Evolutionary conservation across 1,284 basidiomycete species (phyloP).

Genomic region (Coniophora puteana): DNA sequence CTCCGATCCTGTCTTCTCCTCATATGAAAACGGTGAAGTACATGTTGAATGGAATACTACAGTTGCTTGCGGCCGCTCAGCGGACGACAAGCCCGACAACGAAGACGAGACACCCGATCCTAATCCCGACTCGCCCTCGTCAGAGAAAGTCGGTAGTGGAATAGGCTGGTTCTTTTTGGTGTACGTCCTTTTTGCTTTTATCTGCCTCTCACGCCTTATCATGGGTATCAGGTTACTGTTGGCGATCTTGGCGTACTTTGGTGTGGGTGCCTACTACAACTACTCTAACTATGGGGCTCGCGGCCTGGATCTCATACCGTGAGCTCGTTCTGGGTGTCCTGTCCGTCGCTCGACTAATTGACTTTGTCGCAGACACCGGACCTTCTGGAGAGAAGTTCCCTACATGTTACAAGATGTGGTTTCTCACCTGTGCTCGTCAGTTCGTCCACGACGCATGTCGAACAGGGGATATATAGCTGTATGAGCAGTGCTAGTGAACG

Average conservation of each 20-base stretch:
- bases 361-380: slow-evolving; percentile 58
- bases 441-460: slow-evolving; percentile 61
- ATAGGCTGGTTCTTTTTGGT: slow-evolving; percentile 82
- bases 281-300: slow-evolving; percentile 80
- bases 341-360: slow-evolving; percentile 8
- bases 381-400: slow-evolving; percentile 85
- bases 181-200: slow-evolving; percentile 43
- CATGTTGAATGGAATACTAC: slow-evolving; percentile 57
- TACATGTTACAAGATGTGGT: slow-evolving; percentile 76
- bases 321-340: slow-evolving; percentile 24
- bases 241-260: slow-evolving; percentile 65
- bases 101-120: slow-evolving; percentile 32
- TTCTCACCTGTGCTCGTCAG: slow-evolving; percentile 68
- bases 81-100: slow-evolving; percentile 24
- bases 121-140: slow-evolving; percentile 24
- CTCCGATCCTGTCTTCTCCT: slow-evolving; percentile 48
- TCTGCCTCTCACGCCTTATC: not conserved
- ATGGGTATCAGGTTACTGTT: slow-evolving; percentile 52
- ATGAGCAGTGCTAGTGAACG: no score
- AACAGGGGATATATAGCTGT: slow-evolving; percentile 76
- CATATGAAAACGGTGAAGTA: slow-evolving; percentile 56
- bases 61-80: slow-evolving; percentile 41
- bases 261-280: slow-evolving; percentile 77
- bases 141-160: slow-evolving; percentile 60
- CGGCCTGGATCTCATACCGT: slow-evolving; percentile 79